Percentiles rank a stretch among this genome's conserved stretches.
phyloP scores from a whole-genome alignment of 2,329 filamentous ascomycete species.

The Drechslera avenae region DNA sequence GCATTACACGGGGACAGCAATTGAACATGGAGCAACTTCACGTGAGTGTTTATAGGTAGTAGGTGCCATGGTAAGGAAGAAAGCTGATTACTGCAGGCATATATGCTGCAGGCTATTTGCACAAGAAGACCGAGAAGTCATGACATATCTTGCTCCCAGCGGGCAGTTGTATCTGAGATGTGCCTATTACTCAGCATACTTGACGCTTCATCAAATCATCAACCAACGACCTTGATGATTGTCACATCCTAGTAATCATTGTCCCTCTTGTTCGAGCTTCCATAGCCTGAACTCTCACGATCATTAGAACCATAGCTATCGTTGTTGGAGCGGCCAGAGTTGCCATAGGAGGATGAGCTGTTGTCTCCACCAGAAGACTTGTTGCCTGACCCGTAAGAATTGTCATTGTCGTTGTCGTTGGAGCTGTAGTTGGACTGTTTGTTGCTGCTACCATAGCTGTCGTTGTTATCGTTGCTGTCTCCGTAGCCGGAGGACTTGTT shows the following conservation, averaged over 20 bases:
- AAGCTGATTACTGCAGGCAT: no score
- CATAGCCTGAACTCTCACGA: conserved; percentile 5
- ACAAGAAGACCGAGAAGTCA: no score
- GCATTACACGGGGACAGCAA: no score
- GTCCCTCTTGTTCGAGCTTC: conserved; percentile 7
- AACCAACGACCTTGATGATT: no score
- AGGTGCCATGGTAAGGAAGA: no score
- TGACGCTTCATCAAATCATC: no score
- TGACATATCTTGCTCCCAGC: no score
- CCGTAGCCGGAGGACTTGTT: background rate
- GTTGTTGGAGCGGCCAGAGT: background rate
- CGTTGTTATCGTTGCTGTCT: background rate
- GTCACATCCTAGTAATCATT: conserved; percentile 8
- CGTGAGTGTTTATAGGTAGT: no score
- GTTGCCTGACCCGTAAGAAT: conserved; percentile 6
- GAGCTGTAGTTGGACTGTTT: conserved; percentile 6
- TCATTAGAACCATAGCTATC: conserved; percentile 7
- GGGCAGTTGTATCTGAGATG: no score
- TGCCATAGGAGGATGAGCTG: conserved; percentile 1
- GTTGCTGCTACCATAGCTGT: conserved; percentile 1
- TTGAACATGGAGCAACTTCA: no score
- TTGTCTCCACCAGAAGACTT: background rate
- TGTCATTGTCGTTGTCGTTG: background rate
- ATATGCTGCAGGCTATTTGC: no score
- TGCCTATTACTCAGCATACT: no score